These are phyloP conservation scores for Nitzschia sp. DNA, from an alignment of 108 stramenopile genomes.

Conservation along the genomic window DNA sequence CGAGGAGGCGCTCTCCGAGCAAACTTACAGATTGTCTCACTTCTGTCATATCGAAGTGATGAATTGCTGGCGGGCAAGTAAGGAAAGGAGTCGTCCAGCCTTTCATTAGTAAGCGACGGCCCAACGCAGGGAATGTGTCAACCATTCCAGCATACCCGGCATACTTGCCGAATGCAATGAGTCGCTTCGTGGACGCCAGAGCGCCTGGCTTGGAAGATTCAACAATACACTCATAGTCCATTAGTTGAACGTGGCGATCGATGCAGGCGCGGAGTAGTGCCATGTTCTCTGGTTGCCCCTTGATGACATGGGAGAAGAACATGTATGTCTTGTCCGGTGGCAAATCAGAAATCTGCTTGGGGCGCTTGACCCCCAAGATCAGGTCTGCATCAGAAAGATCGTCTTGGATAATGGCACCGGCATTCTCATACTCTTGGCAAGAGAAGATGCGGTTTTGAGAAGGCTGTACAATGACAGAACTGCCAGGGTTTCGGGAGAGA, in stretches of 20 bases:
- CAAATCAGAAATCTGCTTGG: conserved; percentile 35
- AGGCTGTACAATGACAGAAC: conserved; percentile 62
- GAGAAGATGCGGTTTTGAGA: conserved; percentile 65
- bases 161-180: conserved; percentile 87
- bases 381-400: conserved; percentile 61
- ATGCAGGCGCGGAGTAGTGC: conserved; percentile 60
- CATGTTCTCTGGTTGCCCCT: conserved; percentile 87
- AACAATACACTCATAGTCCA: conserved; percentile 84
- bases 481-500: background rate
- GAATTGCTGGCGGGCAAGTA: conserved; percentile 61
- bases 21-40: conserved; percentile 46
- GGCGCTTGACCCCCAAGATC: conserved; percentile 86
- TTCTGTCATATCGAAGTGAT: conserved; percentile 60
- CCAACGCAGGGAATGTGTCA: conserved; percentile 75
- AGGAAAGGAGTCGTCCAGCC: conserved; percentile 76
- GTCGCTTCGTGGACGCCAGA: conserved; percentile 46
- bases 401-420: conserved; percentile 70
- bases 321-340: conserved; percentile 64
- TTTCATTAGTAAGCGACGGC: conserved; percentile 64
- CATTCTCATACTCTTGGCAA: conserved; percentile 58
- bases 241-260: conserved; percentile 63
- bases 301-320: conserved; percentile 85
- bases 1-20: conserved; percentile 50
- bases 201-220: conserved; percentile 23
- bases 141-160: conserved; percentile 88